Conservation (phyloP, 2,329 filamentous ascomycete species). For the Fusarium lateritium region DNA sequence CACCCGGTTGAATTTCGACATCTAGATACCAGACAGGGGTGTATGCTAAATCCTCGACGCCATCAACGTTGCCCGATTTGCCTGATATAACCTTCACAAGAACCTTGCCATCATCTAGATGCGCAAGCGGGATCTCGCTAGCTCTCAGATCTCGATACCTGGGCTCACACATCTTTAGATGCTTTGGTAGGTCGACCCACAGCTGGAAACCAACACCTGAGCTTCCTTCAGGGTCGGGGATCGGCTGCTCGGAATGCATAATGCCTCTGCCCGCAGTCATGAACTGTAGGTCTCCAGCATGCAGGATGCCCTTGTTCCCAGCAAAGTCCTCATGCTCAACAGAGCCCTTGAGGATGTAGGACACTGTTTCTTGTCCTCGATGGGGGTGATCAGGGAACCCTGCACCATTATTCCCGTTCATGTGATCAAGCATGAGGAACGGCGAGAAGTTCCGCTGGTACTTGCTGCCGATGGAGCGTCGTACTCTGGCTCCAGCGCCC, state of each 20-base stretch:
- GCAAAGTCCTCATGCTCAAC: slow-evolving; percentile 17
- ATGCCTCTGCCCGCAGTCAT: slow-evolving; percentile 18
- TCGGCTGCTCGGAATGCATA: slow-evolving; percentile 13
- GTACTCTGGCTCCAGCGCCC: slow-evolving; percentile 4
- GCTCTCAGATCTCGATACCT: slow-evolving; percentile 16
- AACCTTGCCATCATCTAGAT: slow-evolving; percentile 4
- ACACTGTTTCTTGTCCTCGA: slow-evolving; percentile 13
- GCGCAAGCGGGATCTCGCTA: not conserved
- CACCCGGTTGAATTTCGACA: slow-evolving; percentile 13
- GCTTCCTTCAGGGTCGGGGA: not conserved
- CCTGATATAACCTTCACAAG: slow-evolving; percentile 14
- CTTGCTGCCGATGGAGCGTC: slow-evolving; percentile 5
- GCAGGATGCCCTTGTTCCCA: slow-evolving; percentile 6
- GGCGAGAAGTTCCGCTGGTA: slow-evolving; percentile 11
- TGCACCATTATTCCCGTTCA: slow-evolving; percentile 1
- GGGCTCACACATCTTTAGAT: slow-evolving; percentile 15
- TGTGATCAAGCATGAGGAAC: slow-evolving; percentile 15
- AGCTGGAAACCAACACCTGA: slow-evolving; percentile 8
- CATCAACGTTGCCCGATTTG: slow-evolving; percentile 4
- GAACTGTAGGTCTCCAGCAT: slow-evolving; percentile 10
- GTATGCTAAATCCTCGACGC: slow-evolving; percentile 8
- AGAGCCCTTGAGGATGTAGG: slow-evolving; percentile 6
- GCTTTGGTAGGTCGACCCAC: slow-evolving; percentile 14
- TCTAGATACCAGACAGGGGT: slow-evolving; percentile 16
- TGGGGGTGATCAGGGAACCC: slow-evolving; percentile 17